A percentile compares a stretch with the other conserved stretches of the same genome.
Evolutionary conservation across 192 early-diverging fungal genomes (phyloP).

Genomic region (Coemansia sp.): DNA sequence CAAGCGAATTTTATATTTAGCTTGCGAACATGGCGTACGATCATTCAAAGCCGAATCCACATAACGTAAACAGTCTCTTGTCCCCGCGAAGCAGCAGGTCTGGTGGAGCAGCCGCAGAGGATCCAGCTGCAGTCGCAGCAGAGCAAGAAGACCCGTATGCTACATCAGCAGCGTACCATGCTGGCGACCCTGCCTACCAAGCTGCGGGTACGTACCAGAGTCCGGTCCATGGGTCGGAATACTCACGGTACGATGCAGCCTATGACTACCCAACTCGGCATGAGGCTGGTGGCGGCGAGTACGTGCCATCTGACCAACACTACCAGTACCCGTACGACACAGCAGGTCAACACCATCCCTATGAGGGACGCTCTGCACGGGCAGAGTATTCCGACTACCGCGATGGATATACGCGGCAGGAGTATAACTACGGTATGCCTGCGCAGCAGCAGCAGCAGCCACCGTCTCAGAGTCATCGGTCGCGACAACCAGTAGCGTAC

Average conservation of each 20-base stretch:
- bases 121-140: constrained; percentile 4
- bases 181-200: constrained; percentile 23
- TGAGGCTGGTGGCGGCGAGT: constrained; percentile 14
- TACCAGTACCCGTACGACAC: constrained; percentile 24
- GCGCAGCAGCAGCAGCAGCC: constrained; percentile 13
- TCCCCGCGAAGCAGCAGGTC: constrained; percentile 27
- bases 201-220: constrained; percentile 10
- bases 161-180: constrained; percentile 13
- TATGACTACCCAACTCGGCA: constrained; percentile 22
- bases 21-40: constrained; percentile 45
- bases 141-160: constrained; percentile 22
- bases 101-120: constrained; percentile 10
- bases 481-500: constrained; percentile 13
- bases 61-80: constrained; percentile 47
- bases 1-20: constrained; percentile 1
- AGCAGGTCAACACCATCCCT: background rate
- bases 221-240: constrained; percentile 14
- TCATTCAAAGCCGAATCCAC: constrained; percentile 30
- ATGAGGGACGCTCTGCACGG: background rate
- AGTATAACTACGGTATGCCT: constrained; percentile 27
- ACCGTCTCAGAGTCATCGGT: constrained; percentile 1
- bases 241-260: constrained; percentile 24
- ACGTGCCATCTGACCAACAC: constrained; percentile 7
- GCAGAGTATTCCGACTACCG: constrained; percentile 39
- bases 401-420: constrained; percentile 28